phyloP scores from a whole-genome alignment of 2,329 filamentous ascomycete species.

The Apiospora rasikravindrae region DNA sequence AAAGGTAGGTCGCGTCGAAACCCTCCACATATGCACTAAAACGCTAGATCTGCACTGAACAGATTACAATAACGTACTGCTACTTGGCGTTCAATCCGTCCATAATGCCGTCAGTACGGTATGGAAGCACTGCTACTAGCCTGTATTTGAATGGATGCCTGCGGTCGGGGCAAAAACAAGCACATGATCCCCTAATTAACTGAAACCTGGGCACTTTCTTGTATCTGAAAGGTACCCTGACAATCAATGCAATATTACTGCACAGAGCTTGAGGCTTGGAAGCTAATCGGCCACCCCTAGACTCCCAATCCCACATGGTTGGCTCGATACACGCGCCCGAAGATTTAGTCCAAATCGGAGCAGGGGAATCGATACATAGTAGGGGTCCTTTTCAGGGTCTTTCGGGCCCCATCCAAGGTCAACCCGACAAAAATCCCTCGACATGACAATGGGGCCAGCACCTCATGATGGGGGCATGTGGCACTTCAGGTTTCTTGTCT shows the following conservation, averaged over 20 bases:
- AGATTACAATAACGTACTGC: constrained; percentile 3
- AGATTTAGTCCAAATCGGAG: neutral
- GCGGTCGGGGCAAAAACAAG: neutral
- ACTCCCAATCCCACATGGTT: neutral
- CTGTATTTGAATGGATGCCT: neutral
- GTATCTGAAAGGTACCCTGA: neutral
- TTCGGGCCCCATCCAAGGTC: neutral
- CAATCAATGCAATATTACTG: neutral
- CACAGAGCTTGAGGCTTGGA: neutral
- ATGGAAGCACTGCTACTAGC: neutral
- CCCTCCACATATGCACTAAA: neutral
- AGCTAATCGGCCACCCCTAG: neutral
- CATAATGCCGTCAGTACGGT: constrained; percentile 4
- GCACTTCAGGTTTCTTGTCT: neutral
- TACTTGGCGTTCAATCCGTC: neutral
- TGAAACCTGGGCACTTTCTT: neutral
- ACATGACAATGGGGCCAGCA: neutral
- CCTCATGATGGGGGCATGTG: constrained; percentile 11
- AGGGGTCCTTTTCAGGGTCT: neutral
- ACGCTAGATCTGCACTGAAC: neutral
- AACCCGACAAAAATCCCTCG: neutral
- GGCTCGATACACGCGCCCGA: constrained; percentile 9
- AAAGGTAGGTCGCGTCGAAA: neutral
- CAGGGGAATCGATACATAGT: neutral
- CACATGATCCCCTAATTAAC: neutral